A percentile compares a stretch with the other conserved stretches of the same genome.
phyloP scores from a whole-genome alignment of 2,329 filamentous ascomycete genomes.

The Trichoderma cornu-damae region DNA sequence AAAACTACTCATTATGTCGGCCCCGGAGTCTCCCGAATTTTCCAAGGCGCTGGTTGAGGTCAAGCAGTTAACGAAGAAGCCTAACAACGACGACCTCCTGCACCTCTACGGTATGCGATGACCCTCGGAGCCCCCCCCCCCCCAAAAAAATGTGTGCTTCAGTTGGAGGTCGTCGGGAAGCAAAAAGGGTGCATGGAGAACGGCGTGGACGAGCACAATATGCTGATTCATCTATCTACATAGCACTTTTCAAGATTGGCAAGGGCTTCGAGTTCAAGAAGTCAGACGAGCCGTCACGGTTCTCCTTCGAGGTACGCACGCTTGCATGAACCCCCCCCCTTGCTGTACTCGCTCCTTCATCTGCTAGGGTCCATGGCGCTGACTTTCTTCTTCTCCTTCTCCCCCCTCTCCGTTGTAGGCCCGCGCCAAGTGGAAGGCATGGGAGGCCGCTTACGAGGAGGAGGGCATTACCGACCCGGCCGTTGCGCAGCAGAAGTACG shows the following conservation, averaged over 20 bases:
- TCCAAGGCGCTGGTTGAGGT: conserved; percentile 56
- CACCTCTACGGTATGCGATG: conserved; percentile 49
- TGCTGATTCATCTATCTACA: not conserved
- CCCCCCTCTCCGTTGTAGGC: conserved; percentile 51
- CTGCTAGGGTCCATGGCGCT: not conserved
- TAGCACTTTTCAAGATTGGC: conserved; percentile 56
- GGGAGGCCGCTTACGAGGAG: conserved; percentile 65
- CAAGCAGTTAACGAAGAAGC: conserved; percentile 63
- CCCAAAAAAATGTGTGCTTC: not conserved
- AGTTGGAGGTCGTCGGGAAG: not conserved
- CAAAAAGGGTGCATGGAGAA: too few relatives aligned
- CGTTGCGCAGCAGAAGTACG: conserved; percentile 71
- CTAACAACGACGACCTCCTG: conserved; percentile 59
- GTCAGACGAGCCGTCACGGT: conserved; percentile 60
- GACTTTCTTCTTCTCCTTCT: too few relatives aligned
- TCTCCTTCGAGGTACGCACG: conserved; percentile 59
- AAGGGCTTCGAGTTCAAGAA: conserved; percentile 51
- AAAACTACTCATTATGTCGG: conserved; percentile 36
- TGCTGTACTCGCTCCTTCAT: not conserved
- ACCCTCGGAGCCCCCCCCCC: too few relatives aligned
- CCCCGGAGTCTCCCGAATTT: conserved; percentile 43
- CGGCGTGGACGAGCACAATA: too few relatives aligned
- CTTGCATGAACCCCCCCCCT: not conserved
- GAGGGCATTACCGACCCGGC: conserved; percentile 53
- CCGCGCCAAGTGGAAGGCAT: conserved; percentile 76